Evolutionary conservation across 768 basidiomycete species (phyloP), one percentile per base, ranked within the genome.

Genomic region (Tremella mesenterica): DNA sequence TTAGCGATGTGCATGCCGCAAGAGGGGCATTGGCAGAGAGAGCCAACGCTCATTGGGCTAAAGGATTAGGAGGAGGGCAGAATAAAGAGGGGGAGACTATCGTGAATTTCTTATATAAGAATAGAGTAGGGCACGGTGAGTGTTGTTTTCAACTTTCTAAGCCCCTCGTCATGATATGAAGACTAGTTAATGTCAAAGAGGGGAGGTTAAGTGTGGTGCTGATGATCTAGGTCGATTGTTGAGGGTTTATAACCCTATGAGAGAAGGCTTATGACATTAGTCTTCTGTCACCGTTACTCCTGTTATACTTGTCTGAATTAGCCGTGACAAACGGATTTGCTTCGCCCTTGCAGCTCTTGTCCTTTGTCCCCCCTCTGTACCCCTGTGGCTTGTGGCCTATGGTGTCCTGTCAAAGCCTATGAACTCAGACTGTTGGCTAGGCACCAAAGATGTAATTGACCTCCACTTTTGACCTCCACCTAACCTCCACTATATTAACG

Each of bases 21-120:
- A 44, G 60, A 39, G 67, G 61, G 13, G 65, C 62, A 5, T 54
- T 69, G 50, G 67, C 67, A 7, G 67, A 69, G 29, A 64, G 61
- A 50, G 67, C 67, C 3, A 69, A 69, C 56, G 54, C 60, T 33
- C 67, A 69, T 50, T 69, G 67, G 67, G 48, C 60, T 27, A 66
- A 66, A 50, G 67, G 67, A 18, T 53, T 69, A 1, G 67, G 67
- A 6, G 67, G 67, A 2, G 67, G 67, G 14, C 67, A 69, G 59
- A 69, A 69, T 43, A 66, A 69, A 45, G 67, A 69, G 38, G 57
- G 65, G 5, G 65, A 66, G 38, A 69, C 67, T 1, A 69, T 69
- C 39, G 67, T 69, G 9, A 61, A 66, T 51, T 69, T 69, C 52
- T 56, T 69, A 52, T 69, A 69, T 52, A 69, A 69, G 57, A 61